Percentiles rank a stretch among this genome's conserved stretches.
Evolutionary conservation across 169 alveolate species (phyloP).

Genomic region (Condylostoma magnum): DNA sequence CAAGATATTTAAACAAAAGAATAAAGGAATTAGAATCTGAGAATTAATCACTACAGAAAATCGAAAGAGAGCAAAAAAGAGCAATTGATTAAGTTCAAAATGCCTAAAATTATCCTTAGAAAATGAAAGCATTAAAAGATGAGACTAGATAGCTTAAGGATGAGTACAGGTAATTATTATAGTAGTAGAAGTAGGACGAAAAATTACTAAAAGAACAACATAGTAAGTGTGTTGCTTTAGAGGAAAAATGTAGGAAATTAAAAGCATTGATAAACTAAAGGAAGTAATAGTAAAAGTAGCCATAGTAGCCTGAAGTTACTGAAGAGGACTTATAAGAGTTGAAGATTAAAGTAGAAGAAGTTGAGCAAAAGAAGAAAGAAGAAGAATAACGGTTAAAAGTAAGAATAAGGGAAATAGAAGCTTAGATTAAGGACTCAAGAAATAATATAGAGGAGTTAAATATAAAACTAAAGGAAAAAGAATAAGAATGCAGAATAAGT

Average conservation of each 20-base stretch:
- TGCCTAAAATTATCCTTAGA: constrained; percentile 43
- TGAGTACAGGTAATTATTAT: constrained; percentile 34
- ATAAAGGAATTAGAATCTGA: constrained; percentile 47
- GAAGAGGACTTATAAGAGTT: constrained; percentile 47
- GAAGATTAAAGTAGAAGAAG: constrained; percentile 39
- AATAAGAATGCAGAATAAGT: constrained; percentile 50
- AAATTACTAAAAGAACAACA: constrained; percentile 50
- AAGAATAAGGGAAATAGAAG: constrained; percentile 31
- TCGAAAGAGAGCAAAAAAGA: constrained; percentile 54
- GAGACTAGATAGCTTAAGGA: constrained; percentile 50
- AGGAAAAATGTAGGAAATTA: constrained; percentile 58
- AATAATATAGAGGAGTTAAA: constrained; percentile 28
- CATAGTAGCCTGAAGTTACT: constrained; percentile 22
- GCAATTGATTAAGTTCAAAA: constrained; percentile 39
- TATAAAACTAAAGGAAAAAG: constrained; percentile 55
- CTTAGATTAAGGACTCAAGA: constrained; percentile 24
- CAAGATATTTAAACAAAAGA: constrained; percentile 43
- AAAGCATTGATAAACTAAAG: constrained; percentile 34
- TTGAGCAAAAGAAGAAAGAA: constrained; percentile 31
- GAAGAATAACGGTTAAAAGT: constrained; percentile 44
- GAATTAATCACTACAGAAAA: constrained; percentile 41
- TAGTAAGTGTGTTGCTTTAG: constrained; percentile 46
- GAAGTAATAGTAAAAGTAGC: constrained; percentile 42
- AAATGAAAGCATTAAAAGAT: constrained; percentile 40
- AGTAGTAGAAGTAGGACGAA: constrained; percentile 53